Evolutionary conservation across 192 early-diverging fungal species (phyloP), one percentile per base, ranked within the genome.

Genomic region (Mortierella antarctica): DNA sequence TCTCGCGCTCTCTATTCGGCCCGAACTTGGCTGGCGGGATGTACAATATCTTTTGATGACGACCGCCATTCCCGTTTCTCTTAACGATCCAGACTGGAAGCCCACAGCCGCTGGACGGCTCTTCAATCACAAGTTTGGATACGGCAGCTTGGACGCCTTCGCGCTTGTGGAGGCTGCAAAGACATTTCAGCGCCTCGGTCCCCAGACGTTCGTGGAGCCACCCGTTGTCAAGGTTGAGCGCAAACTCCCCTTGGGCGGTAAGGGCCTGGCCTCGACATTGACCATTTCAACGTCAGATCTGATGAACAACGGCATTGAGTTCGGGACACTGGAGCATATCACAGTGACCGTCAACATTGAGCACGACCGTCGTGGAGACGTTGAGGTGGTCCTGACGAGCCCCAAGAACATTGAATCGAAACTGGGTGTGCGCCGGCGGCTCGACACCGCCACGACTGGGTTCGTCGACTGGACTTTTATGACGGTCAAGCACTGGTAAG

Each of bases 21-120:
- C 98, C n/a, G 98, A 99, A 59, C 88, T 99, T 52, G 91, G 88
- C 46, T 99, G 98, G 98, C 85, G 98, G 21, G 97, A 98, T 69
- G 78, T 96, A 39, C 98, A 99, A 84, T 92, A 96, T 48, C 83
- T 99, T 14, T 87, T 91, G 31, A 89, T 98, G 14, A 83, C 89
- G 7, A 91, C 92, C 17, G 95, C 95, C 0, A 73, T 95, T 6
- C 93, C 94, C 1, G 76, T 99, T 6, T 86, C 89, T 23, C 62
- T 86, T 4, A 71, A 74, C 40, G 95, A 98, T 74, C 54, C 74
- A 9, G 93, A 91, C 57, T 99, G 98, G 98, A 46, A 73, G 2
- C 55, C 62, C 2, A 92, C 91, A 12, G 86, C 92, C 7, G 82
- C 87, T 6, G 93, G 94, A 14, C 91, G 95, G 31, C 73, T 79